Base-by-base conservation (phyloP, 176 grass and related monocot genomes). In the Musa itinerans region DNA sequence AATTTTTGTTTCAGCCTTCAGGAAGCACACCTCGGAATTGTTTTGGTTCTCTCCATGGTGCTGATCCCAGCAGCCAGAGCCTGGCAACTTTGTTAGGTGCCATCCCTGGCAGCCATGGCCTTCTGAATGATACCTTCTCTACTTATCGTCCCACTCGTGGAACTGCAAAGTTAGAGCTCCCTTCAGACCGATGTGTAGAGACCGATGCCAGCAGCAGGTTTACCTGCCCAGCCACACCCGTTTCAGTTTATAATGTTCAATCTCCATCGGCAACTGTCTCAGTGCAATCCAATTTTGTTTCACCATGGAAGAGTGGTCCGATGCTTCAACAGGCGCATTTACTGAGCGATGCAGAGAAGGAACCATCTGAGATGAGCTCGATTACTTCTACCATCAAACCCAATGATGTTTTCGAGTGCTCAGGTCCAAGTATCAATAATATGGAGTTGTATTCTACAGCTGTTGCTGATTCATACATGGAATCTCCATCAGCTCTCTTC, bases 101-200 rank as follows among this genome's bases (percentile, higher is more conserved):
- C 52, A 55, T 87, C 65, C 66, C 64, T 75, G 86, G 90, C 79
- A 85, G 88, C 83, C 88, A 89, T 93, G 83, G 86, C 90, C 74
- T 89, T 89, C 65, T 89, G 86, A 87, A 89, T 89, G 90, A 86
- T 86, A 99, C 77, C 61, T 82, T 88, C 88, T 94, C 91, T 83
- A 76, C 91, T 92, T 94, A 86, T 83, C 83, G 86, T 86, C 74
- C 88, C 88, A 24, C 68, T 81, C 81, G 56, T 87, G 83, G 85
- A 84, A 70, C 86, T 74, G 78, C 76, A 84, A 91, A 94, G 95
- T 87, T 84, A 84, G 95, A 99, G 95, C 95, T 99, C 95, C 95
- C 95, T 99, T 99, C 90, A 99, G 84, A 91, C 95, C 95, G 94
- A 99, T 86, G 91, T 99, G 83, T 82, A 26, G 86, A 91, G 85